These are phyloP conservation scores for Colletotrichum siamense DNA, from an alignment of 2,329 filamentous ascomycete genomes.

Conservation along the genomic window DNA sequence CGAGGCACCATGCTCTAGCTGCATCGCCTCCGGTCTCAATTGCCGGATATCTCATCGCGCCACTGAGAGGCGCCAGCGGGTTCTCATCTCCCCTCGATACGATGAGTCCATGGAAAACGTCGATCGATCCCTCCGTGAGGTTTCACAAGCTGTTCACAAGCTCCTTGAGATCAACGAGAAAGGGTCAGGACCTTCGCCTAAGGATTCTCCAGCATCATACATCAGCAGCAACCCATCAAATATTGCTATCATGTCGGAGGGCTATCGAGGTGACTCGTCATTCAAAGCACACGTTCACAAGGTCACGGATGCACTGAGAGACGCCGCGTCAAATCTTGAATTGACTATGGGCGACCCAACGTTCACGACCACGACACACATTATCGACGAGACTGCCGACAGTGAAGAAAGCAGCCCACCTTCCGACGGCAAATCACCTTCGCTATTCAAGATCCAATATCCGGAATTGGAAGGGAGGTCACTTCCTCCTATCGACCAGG, in stretches of 20 bases:
- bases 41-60: constrained; percentile 28
- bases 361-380: background rate
- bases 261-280: constrained; percentile 31
- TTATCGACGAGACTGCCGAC: background rate
- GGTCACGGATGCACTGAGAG: background rate
- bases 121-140: constrained; percentile 29
- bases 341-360: background rate
- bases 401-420: background rate
- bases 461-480: constrained; percentile 22
- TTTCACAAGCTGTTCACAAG: constrained; percentile 29
- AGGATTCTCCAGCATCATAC: constrained; percentile 1
- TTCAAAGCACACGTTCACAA: constrained; percentile 29
- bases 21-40: constrained; percentile 29
- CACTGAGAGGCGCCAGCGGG: constrained; percentile 33
- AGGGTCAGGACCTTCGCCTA: background rate
- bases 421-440: background rate
- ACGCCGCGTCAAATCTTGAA: background rate
- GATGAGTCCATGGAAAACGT: constrained; percentile 35
- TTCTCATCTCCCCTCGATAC: constrained; percentile 33
- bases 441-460: constrained; percentile 23
- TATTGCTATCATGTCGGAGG: constrained; percentile 26
- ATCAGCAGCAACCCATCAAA: constrained; percentile 5
- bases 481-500: constrained; percentile 28
- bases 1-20: constrained; percentile 32
- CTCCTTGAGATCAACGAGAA: constrained; percentile 22